Conservation (phyloP, 139 green algal genomes). For the Limnomonas spitsbergensis region DNA sequence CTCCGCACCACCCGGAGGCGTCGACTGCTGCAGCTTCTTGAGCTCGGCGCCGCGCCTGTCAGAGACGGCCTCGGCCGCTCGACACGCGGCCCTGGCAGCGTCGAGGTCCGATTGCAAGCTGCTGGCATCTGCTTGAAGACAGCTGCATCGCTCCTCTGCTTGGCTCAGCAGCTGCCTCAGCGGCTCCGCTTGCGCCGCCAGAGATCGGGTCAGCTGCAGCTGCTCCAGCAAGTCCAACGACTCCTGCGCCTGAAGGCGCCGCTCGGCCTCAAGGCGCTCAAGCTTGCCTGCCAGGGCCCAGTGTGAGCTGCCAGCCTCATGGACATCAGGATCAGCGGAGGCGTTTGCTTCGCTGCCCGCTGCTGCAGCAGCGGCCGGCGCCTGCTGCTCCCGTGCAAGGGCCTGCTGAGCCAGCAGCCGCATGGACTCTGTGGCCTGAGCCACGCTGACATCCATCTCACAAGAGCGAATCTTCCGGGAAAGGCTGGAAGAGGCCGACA, state of each 20-base stretch:
- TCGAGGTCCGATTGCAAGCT: neutral
- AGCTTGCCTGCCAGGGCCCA: neutral
- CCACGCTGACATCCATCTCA: neutral
- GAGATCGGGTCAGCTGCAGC: neutral
- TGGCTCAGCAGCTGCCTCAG: neutral
- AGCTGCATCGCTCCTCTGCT: neutral
- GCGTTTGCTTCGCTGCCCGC: neutral
- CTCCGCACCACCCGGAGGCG: slow-evolving; percentile 11
- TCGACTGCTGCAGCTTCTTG: neutral
- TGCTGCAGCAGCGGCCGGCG: neutral
- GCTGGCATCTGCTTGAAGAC: neutral
- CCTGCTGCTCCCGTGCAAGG: neutral
- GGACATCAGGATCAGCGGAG: neutral
- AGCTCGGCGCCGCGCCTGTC: neutral
- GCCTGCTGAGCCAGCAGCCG: neutral
- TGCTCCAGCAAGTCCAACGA: neutral
- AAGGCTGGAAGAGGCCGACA: neutral
- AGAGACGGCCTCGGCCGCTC: neutral
- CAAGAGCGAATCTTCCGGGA: neutral
- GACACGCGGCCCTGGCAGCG: neutral
- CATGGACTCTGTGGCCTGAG: slow-evolving; percentile 4
- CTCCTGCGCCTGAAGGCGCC: slow-evolving; percentile 2
- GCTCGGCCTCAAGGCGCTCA: slow-evolving; percentile 15
- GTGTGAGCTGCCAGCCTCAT: neutral
- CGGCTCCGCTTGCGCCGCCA: neutral